These are phyloP conservation scores for Penicillium brevicompactum DNA, from an alignment of 2,329 filamentous ascomycete species.

Conservation along the genomic window DNA sequence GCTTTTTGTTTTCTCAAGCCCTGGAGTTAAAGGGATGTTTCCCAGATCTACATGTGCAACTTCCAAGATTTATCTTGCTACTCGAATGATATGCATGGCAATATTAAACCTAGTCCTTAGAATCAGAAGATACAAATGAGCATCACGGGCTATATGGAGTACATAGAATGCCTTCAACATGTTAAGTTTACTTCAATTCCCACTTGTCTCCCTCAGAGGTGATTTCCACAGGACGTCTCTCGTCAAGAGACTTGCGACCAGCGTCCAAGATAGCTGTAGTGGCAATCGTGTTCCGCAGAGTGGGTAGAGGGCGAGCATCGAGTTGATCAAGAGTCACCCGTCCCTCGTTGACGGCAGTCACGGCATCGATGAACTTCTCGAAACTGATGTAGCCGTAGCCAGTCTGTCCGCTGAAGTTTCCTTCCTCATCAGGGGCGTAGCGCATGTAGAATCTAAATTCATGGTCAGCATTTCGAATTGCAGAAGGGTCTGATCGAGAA, in stretches of 20 bases:
- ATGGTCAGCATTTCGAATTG: neutral
- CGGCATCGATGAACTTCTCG: constrained; percentile 93
- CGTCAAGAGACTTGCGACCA: constrained; percentile 80
- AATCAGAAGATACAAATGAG: no score
- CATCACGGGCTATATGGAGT: no score
- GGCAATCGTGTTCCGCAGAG: constrained; percentile 83
- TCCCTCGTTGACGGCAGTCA: constrained; percentile 75
- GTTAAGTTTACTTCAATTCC: constrained; percentile 58
- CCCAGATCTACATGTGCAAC: no score
- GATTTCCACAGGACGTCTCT: constrained; percentile 77
- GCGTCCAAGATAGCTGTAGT: constrained; percentile 92
- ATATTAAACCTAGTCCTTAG: no score
- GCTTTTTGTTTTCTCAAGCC: no score
- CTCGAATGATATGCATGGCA: no score
- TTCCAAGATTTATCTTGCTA: no score
- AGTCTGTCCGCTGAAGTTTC: constrained; percentile 87
- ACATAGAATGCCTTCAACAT: neutral
- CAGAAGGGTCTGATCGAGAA: neutral
- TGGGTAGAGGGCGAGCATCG: constrained; percentile 79
- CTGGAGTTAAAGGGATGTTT: no score
- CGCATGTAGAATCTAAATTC: constrained; percentile 76
- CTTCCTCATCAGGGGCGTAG: constrained; percentile 91
- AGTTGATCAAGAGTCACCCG: constrained; percentile 72
- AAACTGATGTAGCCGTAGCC: constrained; percentile 94
- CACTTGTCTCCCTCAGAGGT: constrained; percentile 52